A percentile compares a stretch with the other conserved stretches of the same genome.
phyloP scores from a whole-genome alignment of 176 grass and related monocot genomes.

The Aechmea fasciata region DNA sequence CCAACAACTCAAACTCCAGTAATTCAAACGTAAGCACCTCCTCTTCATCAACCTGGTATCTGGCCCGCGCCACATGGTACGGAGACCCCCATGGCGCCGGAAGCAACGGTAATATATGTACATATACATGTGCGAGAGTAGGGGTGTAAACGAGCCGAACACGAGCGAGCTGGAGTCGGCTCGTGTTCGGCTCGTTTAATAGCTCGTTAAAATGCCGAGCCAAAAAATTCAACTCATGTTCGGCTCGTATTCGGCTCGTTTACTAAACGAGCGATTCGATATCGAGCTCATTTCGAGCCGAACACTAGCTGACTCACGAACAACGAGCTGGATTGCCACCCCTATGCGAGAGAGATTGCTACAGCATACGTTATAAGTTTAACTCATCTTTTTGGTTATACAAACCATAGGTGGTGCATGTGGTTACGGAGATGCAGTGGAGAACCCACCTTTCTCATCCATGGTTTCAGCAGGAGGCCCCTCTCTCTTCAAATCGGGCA shows the following conservation, averaged over 20 bases:
- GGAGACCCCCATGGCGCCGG: conserved; percentile 40
- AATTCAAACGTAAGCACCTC: not conserved
- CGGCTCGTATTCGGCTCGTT: too few species aligned
- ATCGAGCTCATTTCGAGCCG: too few species aligned
- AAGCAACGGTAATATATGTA: conserved; percentile 40
- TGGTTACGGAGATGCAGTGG: conserved; percentile 62
- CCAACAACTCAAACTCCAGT: not conserved
- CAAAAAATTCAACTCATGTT: too few species aligned
- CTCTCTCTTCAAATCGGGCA: conserved; percentile 49
- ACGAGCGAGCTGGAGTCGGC: too few species aligned
- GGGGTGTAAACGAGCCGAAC: too few species aligned
- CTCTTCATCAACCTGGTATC: conserved; percentile 21
- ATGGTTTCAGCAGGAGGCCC: conserved; percentile 66
- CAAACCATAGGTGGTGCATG: conserved; percentile 47
- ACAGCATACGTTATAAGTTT: not conserved
- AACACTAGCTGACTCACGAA: too few species aligned
- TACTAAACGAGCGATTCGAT: too few species aligned
- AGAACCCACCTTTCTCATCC: conserved; percentile 44
- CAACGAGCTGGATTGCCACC: too few species aligned
- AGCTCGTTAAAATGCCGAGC: too few species aligned
- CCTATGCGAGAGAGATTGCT: not conserved
- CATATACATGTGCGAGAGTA: not conserved
- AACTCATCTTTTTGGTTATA: not conserved
- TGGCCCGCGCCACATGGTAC: conserved; percentile 74
- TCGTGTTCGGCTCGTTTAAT: too few species aligned